Conservation (phyloP, 805 yeast species). For the Helenozyma baotianmanensis region DNA sequence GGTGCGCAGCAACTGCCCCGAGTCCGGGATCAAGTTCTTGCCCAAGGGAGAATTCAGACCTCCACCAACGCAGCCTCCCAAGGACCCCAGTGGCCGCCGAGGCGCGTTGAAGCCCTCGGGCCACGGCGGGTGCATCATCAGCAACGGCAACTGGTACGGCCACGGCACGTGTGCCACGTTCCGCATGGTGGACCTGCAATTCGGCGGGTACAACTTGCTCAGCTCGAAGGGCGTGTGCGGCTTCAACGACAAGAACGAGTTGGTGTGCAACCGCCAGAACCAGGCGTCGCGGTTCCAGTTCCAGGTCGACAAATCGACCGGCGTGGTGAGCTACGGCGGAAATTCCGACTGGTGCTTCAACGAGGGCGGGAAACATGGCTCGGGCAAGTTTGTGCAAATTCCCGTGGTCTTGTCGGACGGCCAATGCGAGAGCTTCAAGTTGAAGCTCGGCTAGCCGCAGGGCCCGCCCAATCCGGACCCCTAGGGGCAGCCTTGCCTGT, state of each 20-base stretch:
- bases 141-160: slow-evolving; percentile 80
- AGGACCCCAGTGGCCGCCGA: slow-evolving; percentile 9
- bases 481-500: no score
- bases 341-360: slow-evolving; percentile 61
- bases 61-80: slow-evolving; percentile 14
- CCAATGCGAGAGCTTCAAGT: slow-evolving; percentile 11
- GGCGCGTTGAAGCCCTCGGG: slow-evolving; percentile 44
- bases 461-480: no score
- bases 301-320: slow-evolving; percentile 43
- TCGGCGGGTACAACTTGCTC: slow-evolving; percentile 68
- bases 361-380: slow-evolving; percentile 12
- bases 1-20: slow-evolving; percentile 61
- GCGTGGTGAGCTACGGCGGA: slow-evolving; percentile 58
- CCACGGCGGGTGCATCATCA: slow-evolving; percentile 72
- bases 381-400: slow-evolving; percentile 41
- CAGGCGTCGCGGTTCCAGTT: slow-evolving; percentile 46
- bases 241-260: slow-evolving; percentile 7
- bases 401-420: slow-evolving; percentile 41
- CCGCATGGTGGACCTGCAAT: slow-evolving; percentile 48
- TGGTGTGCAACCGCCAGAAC: slow-evolving; percentile 12
- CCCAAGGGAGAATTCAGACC: slow-evolving; percentile 50
- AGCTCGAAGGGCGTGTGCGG: slow-evolving; percentile 77
- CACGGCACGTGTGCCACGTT: slow-evolving; percentile 85
- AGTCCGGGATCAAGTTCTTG: slow-evolving; percentile 58
- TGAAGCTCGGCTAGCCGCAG: slow-evolving; percentile 5